Percentiles rank a stretch among this genome's conserved stretches.
These are phyloP conservation scores for Neocatenulostroma microsporum DNA, from an alignment of 2,329 filamentous ascomycete genomes.

Conservation along the genomic window DNA sequence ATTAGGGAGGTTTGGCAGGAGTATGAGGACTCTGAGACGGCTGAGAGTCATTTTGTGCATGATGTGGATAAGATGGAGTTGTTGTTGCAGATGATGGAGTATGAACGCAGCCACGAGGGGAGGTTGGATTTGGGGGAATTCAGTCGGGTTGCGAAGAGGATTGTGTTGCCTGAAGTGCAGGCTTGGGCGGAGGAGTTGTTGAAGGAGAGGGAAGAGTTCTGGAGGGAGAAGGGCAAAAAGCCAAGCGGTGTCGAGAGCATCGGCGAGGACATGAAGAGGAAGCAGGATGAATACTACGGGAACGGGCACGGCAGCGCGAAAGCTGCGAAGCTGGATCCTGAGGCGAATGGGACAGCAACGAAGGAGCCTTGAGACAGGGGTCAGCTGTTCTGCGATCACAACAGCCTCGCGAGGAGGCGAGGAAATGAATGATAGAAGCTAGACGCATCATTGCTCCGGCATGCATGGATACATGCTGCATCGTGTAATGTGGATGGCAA, in stretches of 20 bases:
- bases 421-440: too few relatives aligned
- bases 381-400: too few relatives aligned
- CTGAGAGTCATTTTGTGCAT: conserved; percentile 84
- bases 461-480: too few relatives aligned
- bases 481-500: too few relatives aligned
- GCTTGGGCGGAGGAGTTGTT: conserved; percentile 72
- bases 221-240: conserved; percentile 41
- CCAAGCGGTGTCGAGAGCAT: conserved; percentile 19
- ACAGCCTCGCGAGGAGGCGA: too few relatives aligned
- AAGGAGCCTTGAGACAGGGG: too few relatives aligned
- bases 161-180: conserved; percentile 69
- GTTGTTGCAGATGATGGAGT: conserved; percentile 91
- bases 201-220: conserved; percentile 65
- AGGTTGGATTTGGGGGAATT: conserved; percentile 79
- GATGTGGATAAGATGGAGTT: conserved; percentile 97
- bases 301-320: conserved; percentile 19
- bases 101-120: conserved; percentile 65
- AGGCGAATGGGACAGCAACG: conserved; percentile 5
- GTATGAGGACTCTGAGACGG: conserved; percentile 80
- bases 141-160: conserved; percentile 63
- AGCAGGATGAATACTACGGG: conserved; percentile 31
- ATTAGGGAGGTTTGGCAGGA: conserved; percentile 84
- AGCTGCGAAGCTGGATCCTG: conserved; percentile 2
- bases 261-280: conserved; percentile 20
- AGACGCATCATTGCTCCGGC: too few relatives aligned